A percentile compares a stretch with the other conserved stretches of the same genome.
These are phyloP conservation scores for Dichotomopilus funicola DNA, from an alignment of 2,329 filamentous ascomycete genomes.

Conservation along the genomic window DNA sequence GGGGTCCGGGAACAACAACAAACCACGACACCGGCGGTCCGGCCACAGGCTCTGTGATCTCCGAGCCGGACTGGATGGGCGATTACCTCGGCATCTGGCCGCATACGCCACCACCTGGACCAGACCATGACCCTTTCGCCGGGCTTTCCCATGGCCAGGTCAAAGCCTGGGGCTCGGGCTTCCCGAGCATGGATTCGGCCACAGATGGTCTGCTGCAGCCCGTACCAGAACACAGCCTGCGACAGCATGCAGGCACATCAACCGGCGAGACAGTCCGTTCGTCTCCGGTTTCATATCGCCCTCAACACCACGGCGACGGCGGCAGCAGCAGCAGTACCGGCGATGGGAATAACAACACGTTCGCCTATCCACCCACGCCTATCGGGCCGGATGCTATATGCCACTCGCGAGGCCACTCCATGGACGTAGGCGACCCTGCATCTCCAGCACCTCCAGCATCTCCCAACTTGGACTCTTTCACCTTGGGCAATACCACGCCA, in stretches of 20 bases:
- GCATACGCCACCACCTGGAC: neutral
- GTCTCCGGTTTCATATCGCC: no score
- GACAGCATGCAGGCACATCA: no score
- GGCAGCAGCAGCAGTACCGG: neutral
- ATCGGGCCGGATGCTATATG: neutral
- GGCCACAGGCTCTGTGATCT: neutral
- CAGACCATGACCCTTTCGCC: neutral
- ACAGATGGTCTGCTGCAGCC: no score
- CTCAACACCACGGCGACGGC: neutral
- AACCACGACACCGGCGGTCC: neutral
- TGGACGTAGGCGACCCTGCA: neutral
- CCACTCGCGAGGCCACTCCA: neutral
- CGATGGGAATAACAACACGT: neutral
- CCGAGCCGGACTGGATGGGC: constrained; percentile 3
- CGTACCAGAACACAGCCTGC: no score
- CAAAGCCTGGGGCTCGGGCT: neutral
- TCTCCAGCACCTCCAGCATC: neutral
- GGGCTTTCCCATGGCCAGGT: neutral
- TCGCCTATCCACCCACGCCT: neutral
- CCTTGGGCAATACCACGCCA: neutral
- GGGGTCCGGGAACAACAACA: neutral
- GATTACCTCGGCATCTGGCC: neutral
- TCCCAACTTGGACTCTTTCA: neutral
- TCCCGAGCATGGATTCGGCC: neutral
- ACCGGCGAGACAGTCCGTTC: no score